Conservation (phyloP, 2,329 filamentous ascomycete species). For the Phialocephala subalpina region DNA sequence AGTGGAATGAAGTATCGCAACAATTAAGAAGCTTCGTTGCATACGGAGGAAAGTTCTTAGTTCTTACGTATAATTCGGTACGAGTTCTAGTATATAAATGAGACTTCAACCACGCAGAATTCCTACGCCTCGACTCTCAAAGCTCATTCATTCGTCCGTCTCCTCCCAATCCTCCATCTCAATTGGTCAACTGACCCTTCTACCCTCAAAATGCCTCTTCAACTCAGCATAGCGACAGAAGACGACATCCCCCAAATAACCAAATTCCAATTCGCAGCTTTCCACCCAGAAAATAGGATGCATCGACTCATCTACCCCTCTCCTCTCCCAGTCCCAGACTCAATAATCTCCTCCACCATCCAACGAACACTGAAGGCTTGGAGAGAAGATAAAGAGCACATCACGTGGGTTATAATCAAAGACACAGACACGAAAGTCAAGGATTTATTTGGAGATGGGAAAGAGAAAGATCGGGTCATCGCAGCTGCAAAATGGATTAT, state of each 20-base stretch:
- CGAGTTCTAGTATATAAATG: no score
- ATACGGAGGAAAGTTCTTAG: no score
- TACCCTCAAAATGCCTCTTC: conserved; percentile 20
- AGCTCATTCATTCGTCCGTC: no score
- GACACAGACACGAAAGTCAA: neutral
- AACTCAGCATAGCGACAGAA: conserved; percentile 17
- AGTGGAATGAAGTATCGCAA: neutral
- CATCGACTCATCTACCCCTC: conserved; percentile 29
- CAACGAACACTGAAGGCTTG: conserved; percentile 12
- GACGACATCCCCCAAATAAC: conserved; percentile 23
- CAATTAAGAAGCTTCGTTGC: no score
- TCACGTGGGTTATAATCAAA: conserved; percentile 15
- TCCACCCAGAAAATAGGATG: conserved; percentile 22
- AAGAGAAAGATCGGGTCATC: conserved; percentile 15
- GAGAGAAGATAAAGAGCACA: neutral
- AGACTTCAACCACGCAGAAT: no score
- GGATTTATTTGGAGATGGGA: neutral
- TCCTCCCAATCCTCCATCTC: no score
- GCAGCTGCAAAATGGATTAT: conserved; percentile 32
- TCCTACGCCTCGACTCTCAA: no score
- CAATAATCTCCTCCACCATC: conserved; percentile 1
- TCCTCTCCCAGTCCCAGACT: conserved; percentile 12
- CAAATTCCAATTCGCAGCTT: conserved; percentile 10
- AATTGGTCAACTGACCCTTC: neutral
- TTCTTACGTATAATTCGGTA: no score